phyloP scores from a whole-genome alignment of 352 stramenopile genomes.

The Phytophthora citrophthora region DNA sequence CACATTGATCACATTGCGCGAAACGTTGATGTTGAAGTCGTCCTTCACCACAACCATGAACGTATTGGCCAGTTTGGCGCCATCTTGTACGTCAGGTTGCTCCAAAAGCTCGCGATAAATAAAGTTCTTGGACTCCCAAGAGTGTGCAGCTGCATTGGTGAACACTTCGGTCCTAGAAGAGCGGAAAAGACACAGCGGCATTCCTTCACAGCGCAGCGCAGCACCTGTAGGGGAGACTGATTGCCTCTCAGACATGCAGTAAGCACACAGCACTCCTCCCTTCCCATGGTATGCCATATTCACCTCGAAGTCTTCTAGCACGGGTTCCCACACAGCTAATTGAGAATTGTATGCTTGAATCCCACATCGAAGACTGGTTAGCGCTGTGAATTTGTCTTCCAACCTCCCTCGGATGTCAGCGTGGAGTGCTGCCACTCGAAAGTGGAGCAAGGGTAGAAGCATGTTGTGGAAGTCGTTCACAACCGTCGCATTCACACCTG shows the following conservation, averaged over 20 bases:
- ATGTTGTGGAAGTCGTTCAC: slow-evolving; percentile 92
- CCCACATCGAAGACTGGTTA: slow-evolving; percentile 69
- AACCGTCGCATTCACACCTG: slow-evolving; percentile 80
- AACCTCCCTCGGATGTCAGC: slow-evolving; percentile 69
- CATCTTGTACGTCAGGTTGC: slow-evolving; percentile 58
- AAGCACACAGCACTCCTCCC: slow-evolving; percentile 78
- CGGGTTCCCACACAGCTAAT: slow-evolving; percentile 84
- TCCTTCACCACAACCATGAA: slow-evolving; percentile 82
- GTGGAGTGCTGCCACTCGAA: slow-evolving; percentile 73
- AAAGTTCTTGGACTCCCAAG: slow-evolving; percentile 84
- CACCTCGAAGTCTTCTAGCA: slow-evolving; percentile 87
- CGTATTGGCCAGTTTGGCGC: slow-evolving; percentile 61
- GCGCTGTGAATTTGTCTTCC: slow-evolving; percentile 64
- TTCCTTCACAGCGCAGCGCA: slow-evolving; percentile 65
- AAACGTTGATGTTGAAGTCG: slow-evolving; percentile 86
- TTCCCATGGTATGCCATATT: slow-evolving; percentile 73
- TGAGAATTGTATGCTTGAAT: slow-evolving; percentile 90
- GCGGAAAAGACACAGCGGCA: slow-evolving; percentile 78
- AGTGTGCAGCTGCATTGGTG: slow-evolving; percentile 62
- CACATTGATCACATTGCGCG: slow-evolving; percentile 84
- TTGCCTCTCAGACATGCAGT: slow-evolving; percentile 78
- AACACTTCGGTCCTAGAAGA: slow-evolving; percentile 72
- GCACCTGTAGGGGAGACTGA: slow-evolving; percentile 64
- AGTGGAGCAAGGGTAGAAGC: slow-evolving; percentile 80
- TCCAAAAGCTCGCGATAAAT: slow-evolving; percentile 83